phyloP scores from a whole-genome alignment of 441 rosid genomes.

The Mallotus japonicus region DNA sequence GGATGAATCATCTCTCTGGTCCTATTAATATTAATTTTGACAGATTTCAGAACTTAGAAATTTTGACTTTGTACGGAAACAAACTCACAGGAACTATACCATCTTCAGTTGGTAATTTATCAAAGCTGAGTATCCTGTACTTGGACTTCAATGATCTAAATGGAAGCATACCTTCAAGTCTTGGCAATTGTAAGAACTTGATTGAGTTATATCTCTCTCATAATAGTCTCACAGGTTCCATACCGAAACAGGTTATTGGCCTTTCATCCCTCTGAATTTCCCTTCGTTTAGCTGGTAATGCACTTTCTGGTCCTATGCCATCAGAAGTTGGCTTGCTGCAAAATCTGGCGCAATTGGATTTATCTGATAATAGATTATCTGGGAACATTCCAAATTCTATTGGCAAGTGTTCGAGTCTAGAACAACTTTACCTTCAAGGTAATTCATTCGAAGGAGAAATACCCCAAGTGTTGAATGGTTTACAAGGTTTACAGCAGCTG shows the following conservation, averaged over 20 bases:
- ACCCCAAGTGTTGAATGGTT: constrained; percentile 17
- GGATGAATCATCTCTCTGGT: constrained; percentile 13
- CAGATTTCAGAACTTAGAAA: neutral
- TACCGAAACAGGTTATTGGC: constrained; percentile 10
- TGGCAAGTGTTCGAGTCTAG: neutral
- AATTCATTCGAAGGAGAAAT: constrained; percentile 24
- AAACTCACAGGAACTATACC: constrained; percentile 25
- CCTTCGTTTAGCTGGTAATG: neutral
- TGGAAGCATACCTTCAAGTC: constrained; percentile 20
- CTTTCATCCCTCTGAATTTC: constrained; percentile 3
- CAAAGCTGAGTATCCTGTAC: neutral
- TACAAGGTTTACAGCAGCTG: constrained; percentile 19
- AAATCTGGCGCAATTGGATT: neutral
- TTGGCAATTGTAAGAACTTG: constrained; percentile 15
- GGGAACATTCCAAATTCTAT: constrained; percentile 21
- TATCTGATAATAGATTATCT: neutral
- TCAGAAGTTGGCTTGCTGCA: neutral
- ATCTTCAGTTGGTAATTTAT: constrained; percentile 18
- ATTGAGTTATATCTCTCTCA: neutral
- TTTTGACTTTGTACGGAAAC: neutral
- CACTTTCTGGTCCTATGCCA: neutral
- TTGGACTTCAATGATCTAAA: neutral
- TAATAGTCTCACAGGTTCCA: constrained; percentile 12
- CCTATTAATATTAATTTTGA: constrained; percentile 9
- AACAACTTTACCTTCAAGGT: neutral